These are phyloP conservation scores for Lactifluus rugatus DNA, from an alignment of 768 basidiomycete genomes.

Conservation along the genomic window DNA sequence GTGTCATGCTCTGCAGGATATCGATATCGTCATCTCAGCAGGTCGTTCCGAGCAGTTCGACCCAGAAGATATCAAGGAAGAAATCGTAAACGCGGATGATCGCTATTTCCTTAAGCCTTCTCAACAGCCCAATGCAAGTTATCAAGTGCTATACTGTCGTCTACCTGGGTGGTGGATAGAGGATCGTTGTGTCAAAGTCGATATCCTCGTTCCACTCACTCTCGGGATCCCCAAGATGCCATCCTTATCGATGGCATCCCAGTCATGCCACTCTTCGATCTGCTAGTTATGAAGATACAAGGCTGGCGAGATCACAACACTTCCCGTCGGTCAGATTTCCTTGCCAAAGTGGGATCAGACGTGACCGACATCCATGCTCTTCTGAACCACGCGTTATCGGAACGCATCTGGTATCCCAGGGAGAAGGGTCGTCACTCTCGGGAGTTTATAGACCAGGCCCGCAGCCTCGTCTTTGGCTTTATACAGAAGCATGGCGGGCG, in stretches of 20 bases:
- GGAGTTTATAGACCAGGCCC: neutral
- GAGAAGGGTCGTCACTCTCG: neutral
- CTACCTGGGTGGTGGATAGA: neutral
- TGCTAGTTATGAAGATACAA: slow-evolving; percentile 3
- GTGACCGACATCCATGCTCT: neutral
- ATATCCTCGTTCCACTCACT: neutral
- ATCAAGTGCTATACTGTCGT: slow-evolving; percentile 4
- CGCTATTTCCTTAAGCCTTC: neutral
- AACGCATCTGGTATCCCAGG: neutral
- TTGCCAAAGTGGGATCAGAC: neutral
- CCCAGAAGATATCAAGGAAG: slow-evolving; percentile 1
- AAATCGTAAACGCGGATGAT: neutral
- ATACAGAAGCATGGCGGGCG: neutral
- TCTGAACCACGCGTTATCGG: neutral
- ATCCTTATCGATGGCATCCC: neutral
- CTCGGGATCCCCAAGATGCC: neutral
- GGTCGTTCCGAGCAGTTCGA: neutral
- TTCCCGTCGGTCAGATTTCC: neutral
- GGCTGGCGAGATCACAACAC: slow-evolving; percentile 1
- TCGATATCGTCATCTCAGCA: neutral
- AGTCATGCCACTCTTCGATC: slow-evolving; percentile 5
- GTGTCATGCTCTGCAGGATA: neutral
- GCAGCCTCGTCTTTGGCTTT: neutral
- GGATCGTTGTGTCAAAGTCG: neutral
- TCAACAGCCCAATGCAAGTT: neutral